Evolutionary conservation across 192 early-diverging fungal genomes (phyloP), one percentile per base, ranked within the genome.

Genomic region (Pilaira anomala): DNA sequence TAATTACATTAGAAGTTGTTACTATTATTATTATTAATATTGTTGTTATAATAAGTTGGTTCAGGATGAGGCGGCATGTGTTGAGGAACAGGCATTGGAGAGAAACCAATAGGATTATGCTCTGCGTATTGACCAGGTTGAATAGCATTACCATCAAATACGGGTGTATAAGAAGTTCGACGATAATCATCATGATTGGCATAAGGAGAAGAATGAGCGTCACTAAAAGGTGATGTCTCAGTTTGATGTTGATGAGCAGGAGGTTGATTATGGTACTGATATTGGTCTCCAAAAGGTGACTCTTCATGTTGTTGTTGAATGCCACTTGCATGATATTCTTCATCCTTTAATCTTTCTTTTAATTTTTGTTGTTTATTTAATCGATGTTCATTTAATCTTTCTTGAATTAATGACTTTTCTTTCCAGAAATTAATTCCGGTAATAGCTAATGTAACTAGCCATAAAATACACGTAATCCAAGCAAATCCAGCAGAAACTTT

Each of bases 41-140:
- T 46, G 13, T 58, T 24, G 22, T 40, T 58, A 25, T 58, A 58
- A 22, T 42, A 58, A 11, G 56, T 42, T 14, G 56, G 56, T 4
- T 58, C 56, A 16, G 56, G 56, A 8, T 58, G 65, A 81, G 72
- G 69, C 78, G 69, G 56, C 60, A 67, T 44, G 26, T 40, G 62
- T 19, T 52, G 48, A 6, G 62, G 64, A 19, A 56, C 52, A 3
- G 64, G 54, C 53, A 65, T 65, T 45, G 64, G 29, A 21, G 63
- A 25, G 33, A 41, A 58, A 21, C 19, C 39, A 40, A 58, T 40
- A 13, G 56, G 56, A 11, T 25, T 48, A 11, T 44, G 18, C 13
- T 30, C 44, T 24, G 26, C 41, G 41, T 56, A 55, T 19, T 65
- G 55, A 2, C 55, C 64, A 24, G 64, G 54, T 42, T 40, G 56